Evolutionary conservation across 2,329 filamentous ascomycete genomes (phyloP).

Genomic region (Aspergillus pseudonomiae): DNA sequence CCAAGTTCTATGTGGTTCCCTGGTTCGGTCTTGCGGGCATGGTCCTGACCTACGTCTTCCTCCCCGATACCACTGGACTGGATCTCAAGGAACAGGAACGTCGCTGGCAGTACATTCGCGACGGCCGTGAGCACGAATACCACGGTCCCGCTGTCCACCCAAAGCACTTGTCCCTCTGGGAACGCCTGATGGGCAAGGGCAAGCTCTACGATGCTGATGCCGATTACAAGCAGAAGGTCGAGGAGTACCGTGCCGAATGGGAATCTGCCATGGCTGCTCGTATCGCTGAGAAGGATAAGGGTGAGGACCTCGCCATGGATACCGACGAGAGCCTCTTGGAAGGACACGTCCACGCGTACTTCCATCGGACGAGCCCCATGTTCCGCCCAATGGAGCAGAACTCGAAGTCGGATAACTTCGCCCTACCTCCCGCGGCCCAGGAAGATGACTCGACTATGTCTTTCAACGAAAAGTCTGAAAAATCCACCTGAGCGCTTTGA

Average conservation of each 20-base stretch:
- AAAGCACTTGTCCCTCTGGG: slow-evolving; percentile 84
- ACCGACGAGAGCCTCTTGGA: slow-evolving; percentile 52
- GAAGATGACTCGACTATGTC: slow-evolving; percentile 27
- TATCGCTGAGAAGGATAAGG: slow-evolving; percentile 51
- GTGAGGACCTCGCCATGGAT: slow-evolving; percentile 36
- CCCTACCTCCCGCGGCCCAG: slow-evolving; percentile 38
- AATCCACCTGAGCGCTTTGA: slow-evolving; percentile 11
- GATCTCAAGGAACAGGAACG: slow-evolving; percentile 97
- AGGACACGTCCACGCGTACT: slow-evolving; percentile 56
- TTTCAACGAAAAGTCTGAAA: slow-evolving; percentile 29
- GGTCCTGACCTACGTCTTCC: slow-evolving; percentile 78
- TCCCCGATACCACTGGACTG: slow-evolving; percentile 95
- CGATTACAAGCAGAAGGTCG: slow-evolving; percentile 82
- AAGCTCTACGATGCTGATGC: slow-evolving; percentile 81
- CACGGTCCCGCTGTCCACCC: slow-evolving; percentile 92
- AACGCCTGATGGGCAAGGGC: slow-evolving; percentile 74
- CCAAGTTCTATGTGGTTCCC: slow-evolving; percentile 88
- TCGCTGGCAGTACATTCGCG: slow-evolving; percentile 83
- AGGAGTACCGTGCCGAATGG: slow-evolving; percentile 72
- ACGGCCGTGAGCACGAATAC: slow-evolving; percentile 78
- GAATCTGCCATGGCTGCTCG: slow-evolving; percentile 54
- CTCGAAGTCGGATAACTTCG: slow-evolving; percentile 35
- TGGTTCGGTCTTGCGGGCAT: slow-evolving; percentile 93
- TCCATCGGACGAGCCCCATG: slow-evolving; percentile 55
- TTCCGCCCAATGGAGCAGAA: slow-evolving; percentile 43